Percentiles rank a stretch among this genome's conserved stretches.
Conservation (phyloP, 73 alveolate genomes). For the Stentor roeselii region DNA sequence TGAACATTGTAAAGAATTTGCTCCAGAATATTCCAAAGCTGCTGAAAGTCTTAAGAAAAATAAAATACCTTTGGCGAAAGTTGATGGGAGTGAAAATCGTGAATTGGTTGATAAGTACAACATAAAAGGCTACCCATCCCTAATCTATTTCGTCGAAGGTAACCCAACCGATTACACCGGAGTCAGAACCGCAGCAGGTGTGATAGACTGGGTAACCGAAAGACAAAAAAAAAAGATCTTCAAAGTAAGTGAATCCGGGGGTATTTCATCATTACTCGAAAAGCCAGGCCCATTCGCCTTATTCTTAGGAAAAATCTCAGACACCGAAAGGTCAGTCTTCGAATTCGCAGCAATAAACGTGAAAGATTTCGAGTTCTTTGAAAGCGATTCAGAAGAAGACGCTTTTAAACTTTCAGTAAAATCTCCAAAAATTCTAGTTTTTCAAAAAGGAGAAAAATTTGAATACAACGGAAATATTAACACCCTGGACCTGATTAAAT, state of each 20-base stretch:
- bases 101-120: conserved; percentile 39
- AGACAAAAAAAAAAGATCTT: neutral
- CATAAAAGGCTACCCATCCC: conserved; percentile 49
- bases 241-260: neutral
- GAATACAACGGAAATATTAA: neutral
- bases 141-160: neutral
- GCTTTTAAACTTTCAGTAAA: neutral
- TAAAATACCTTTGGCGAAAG: conserved; percentile 34
- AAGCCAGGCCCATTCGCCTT: neutral
- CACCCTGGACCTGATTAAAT: neutral
- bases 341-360: neutral
- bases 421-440: neutral
- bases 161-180: neutral
- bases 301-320: neutral
- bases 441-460: neutral
- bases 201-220: neutral
- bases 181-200: neutral
- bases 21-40: conserved; percentile 52
- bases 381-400: neutral
- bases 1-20: conserved; percentile 34
- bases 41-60: conserved; percentile 42
- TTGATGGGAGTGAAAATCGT: conserved; percentile 43
- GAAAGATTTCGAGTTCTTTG: neutral
- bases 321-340: conserved; percentile 1
- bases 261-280: neutral